These are phyloP conservation scores for Tulasnella sp. DNA, from an alignment of 768 basidiomycete genomes.

Conservation along the genomic window DNA sequence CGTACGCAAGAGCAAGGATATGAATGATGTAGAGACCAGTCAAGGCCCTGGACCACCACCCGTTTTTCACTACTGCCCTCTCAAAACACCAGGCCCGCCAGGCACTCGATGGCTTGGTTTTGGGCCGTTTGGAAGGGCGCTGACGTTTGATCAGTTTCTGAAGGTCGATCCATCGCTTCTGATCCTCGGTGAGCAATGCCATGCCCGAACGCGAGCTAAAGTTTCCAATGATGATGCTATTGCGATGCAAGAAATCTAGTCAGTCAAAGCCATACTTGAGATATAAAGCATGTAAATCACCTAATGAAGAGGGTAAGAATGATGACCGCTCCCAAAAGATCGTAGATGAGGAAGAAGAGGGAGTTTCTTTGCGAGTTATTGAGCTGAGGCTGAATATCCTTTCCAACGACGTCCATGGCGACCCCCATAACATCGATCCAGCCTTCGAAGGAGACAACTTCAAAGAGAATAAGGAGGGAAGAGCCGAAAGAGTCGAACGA, in stretches of 20 bases:
- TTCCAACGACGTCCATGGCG: constrained; percentile 65
- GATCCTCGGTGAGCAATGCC: constrained; percentile 74
- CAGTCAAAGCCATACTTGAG: constrained; percentile 11
- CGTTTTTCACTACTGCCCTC: constrained; percentile 81
- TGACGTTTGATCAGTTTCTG: constrained; percentile 81
- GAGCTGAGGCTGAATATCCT: constrained; percentile 52
- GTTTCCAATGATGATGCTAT: constrained; percentile 90
- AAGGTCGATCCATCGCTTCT: constrained; percentile 90
- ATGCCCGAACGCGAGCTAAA: constrained; percentile 79
- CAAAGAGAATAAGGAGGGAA: constrained; percentile 84
- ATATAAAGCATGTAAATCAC: constrained; percentile 32
- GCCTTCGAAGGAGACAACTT: constrained; percentile 91
- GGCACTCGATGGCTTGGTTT: constrained; percentile 38
- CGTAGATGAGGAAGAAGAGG: constrained; percentile 85
- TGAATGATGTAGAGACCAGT: constrained; percentile 71
- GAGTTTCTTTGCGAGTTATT: constrained; percentile 74
- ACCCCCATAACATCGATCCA: constrained; percentile 91
- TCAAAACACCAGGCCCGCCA: constrained; percentile 84
- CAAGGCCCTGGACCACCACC: constrained; percentile 80
- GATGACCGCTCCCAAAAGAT: constrained; percentile 80
- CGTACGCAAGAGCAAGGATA: constrained; percentile 72
- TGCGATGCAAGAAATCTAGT: constrained; percentile 6
- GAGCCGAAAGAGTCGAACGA: constrained; percentile 80
- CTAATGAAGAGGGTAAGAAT: constrained; percentile 86
- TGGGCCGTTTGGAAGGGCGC: constrained; percentile 73